Percentiles rank a stretch among this genome's conserved stretches.
Conservation (phyloP, 2,329 filamentous ascomycete genomes). For the Sclerotinia trifoliorum region DNA sequence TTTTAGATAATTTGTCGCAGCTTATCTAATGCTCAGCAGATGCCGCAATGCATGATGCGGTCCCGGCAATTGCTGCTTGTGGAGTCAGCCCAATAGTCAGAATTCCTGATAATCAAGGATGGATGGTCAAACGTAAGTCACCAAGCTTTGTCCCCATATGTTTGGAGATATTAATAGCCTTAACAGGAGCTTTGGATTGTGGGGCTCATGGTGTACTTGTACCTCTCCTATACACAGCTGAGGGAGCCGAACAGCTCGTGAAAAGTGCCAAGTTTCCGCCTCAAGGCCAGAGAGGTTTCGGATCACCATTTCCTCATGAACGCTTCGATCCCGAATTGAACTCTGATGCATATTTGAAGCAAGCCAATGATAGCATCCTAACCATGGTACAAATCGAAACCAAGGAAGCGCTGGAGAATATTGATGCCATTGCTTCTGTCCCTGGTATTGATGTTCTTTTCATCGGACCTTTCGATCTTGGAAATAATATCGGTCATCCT, state of each 20-base stretch:
- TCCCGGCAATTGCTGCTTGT: conserved; percentile 55
- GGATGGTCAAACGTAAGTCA: conserved; percentile 51
- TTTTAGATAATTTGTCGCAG: background rate
- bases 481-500: conserved; percentile 60
- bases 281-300: conserved; percentile 53
- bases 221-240: conserved; percentile 53
- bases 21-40: conserved; percentile 40
- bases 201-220: conserved; percentile 58
- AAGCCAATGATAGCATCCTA: conserved; percentile 56
- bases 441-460: conserved; percentile 63
- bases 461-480: conserved; percentile 65
- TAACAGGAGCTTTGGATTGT: conserved; percentile 51
- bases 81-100: conserved; percentile 56
- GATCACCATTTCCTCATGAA: conserved; percentile 55
- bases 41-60: conserved; percentile 57
- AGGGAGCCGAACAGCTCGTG: conserved; percentile 53
- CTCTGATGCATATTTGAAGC: conserved; percentile 55
- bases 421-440: conserved; percentile 61
- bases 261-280: conserved; percentile 56
- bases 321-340: conserved; percentile 49
- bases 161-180: conserved; percentile 37
- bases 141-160: conserved; percentile 42
- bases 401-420: conserved; percentile 56
- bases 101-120: conserved; percentile 56
- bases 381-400: conserved; percentile 70